Conservation (phyloP, 805 yeast species). For the Myxozyma melibiosi region DNA sequence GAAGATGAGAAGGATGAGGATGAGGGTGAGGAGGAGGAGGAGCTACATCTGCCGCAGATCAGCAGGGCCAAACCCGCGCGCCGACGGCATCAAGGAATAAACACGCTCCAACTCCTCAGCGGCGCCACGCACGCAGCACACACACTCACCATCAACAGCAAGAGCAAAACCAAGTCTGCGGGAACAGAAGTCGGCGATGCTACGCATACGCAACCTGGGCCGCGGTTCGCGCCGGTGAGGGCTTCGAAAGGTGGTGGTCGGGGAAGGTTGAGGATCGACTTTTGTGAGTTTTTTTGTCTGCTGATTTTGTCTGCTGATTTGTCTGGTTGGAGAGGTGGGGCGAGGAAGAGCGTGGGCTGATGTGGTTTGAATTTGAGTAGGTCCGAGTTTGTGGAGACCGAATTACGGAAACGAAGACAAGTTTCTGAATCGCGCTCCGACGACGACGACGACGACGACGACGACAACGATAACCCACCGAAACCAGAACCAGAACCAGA, state of each 20-base stretch:
- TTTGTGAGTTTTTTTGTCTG: not conserved
- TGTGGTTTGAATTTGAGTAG: not conserved
- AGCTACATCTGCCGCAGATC: not conserved
- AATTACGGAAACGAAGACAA: conserved; percentile 1
- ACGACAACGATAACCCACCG: not conserved
- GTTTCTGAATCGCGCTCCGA: not conserved
- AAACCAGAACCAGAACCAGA: too few relatives aligned
- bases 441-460: not conserved
- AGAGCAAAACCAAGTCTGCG: too few relatives aligned
- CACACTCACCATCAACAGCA: too few relatives aligned
- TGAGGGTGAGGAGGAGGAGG: not conserved
- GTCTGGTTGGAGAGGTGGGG: too few relatives aligned
- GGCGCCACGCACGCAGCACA: too few relatives aligned
- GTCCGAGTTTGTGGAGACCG: conserved; percentile 6
- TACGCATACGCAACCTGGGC: too few relatives aligned
- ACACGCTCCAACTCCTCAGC: too few relatives aligned
- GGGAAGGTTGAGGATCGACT: not conserved
- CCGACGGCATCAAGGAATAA: too few relatives aligned
- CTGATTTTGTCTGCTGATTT: too few relatives aligned
- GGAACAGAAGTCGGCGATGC: too few relatives aligned
- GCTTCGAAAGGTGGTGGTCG: not conserved
- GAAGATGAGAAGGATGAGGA: not conserved
- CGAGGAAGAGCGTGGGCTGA: not conserved
- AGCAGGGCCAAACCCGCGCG: too few relatives aligned
- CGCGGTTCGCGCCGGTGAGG: too few relatives aligned